Percentiles rank a stretch among this genome's conserved stretches.
Evolutionary conservation across 2,329 filamentous ascomycete species (phyloP).

Genomic region (Paraphoma sp.): DNA sequence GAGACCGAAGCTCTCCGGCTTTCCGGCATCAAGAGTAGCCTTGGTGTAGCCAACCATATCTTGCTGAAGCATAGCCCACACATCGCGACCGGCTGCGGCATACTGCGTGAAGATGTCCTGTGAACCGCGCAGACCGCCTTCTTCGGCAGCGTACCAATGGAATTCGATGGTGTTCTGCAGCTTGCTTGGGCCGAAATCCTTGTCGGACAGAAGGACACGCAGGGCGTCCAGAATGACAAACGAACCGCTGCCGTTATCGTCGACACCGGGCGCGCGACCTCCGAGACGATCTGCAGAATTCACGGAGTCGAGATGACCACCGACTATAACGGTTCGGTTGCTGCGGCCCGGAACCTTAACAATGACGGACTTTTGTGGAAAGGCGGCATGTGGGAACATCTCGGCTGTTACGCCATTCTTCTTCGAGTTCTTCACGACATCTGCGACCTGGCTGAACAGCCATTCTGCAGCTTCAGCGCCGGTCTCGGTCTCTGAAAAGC

Average conservation of each 20-base stretch:
- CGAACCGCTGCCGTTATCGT: constrained; percentile 89
- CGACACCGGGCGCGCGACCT: constrained; percentile 52
- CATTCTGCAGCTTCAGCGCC: constrained; percentile 84
- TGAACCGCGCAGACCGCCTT: constrained; percentile 83
- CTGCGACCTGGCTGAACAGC: constrained; percentile 75
- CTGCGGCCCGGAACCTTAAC: constrained; percentile 83
- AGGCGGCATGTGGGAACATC: constrained; percentile 74
- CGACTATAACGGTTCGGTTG: constrained; percentile 82
- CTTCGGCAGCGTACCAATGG: constrained; percentile 93
- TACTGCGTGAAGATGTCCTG: constrained; percentile 88
- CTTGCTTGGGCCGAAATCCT: constrained; percentile 72
- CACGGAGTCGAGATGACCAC: constrained; percentile 67
- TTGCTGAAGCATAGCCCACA: constrained; percentile 97
- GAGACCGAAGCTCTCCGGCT: constrained; percentile 84
- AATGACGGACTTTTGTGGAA: constrained; percentile 87
- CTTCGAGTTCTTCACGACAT: constrained; percentile 73
- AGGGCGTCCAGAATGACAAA: constrained; percentile 93
- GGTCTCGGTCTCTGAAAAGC: constrained; percentile 24
- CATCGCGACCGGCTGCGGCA: constrained; percentile 70
- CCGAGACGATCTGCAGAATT: constrained; percentile 5
- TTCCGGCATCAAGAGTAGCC: constrained; percentile 78
- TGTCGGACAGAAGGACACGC: constrained; percentile 74
- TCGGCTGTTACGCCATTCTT: constrained; percentile 72
- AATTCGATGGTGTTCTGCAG: constrained; percentile 89
- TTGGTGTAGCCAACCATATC: constrained; percentile 88